Base-by-base conservation (phyloP, 768 basidiomycete species). In the Trametes cingulata region DNA sequence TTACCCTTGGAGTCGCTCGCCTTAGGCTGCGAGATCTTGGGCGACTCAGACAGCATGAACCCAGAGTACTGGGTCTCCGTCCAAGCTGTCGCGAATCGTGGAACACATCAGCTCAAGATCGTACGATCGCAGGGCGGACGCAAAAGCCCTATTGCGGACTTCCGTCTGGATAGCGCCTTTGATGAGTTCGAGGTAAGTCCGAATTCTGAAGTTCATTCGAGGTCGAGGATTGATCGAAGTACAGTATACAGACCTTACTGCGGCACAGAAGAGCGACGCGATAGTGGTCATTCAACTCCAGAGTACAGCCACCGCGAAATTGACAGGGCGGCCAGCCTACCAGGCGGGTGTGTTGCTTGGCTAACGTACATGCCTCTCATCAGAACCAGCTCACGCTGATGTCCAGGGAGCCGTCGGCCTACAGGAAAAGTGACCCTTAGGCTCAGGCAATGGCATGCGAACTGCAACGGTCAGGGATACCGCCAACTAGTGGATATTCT, bases 341-440 rank as follows among this genome's bases (percentile, higher is more conserved):
- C 25, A 51, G 49, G 19, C 36, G 19, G 29, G 49, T 51, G 12
- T 1, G 35, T 51, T 13, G 19, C 42, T 43, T 33, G 42, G 20
- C 20, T 2, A 19, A 8, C n/a, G 8, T 43, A 22, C 20, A 43
- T 43, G 42, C 42, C 10, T 20, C 42, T 22, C 15, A 22, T 6
- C 20, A 10, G 29, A 33, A 33, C 29, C 29, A 33, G 4, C 29
- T 33, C 10, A 33, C 29, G 29, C 29, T 33, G 6, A 33, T 33
- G 6, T 33, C 6, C 29, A 33, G 29, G 29, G 29, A 33, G 29
- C 29, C 4, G 10, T 33, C 29, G 35, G 19, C 29, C 49, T 12
- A 22, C 49, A 3, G 64, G 66, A 1, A 5, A 10, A 0, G 27
- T 67, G 3, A 56, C 57, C 3, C 45, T 67, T 52, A 58, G 43